These are phyloP conservation scores for Asterochloris sp. DNA, from an alignment of 139 green algal genomes.

Conservation along the genomic window DNA sequence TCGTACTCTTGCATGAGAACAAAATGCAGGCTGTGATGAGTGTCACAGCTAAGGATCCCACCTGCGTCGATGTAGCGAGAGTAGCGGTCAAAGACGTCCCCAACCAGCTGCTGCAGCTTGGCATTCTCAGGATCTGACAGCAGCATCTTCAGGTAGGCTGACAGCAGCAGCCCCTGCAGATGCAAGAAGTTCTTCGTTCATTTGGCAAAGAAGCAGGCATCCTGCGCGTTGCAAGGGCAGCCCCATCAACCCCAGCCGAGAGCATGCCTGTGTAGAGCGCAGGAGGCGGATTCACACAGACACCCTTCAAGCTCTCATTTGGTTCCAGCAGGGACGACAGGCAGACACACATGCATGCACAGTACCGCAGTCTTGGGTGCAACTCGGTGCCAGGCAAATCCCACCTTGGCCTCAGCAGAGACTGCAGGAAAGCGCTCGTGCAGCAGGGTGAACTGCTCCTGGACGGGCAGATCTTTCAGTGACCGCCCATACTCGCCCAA, in stretches of 20 bases:
- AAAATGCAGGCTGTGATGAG: too few species aligned
- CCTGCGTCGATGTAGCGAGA: slow-evolving; percentile 52
- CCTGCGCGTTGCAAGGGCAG: too few species aligned
- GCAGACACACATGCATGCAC: neutral
- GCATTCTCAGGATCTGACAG: slow-evolving; percentile 51
- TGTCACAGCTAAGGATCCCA: too few species aligned
- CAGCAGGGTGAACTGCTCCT: slow-evolving; percentile 81
- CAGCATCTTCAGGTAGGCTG: slow-evolving; percentile 65
- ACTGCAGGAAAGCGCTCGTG: slow-evolving; percentile 64
- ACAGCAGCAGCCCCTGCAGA: slow-evolving; percentile 77
- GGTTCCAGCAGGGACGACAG: neutral
- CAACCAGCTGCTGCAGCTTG: slow-evolving; percentile 48
- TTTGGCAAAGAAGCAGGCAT: too few species aligned
- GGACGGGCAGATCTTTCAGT: slow-evolving; percentile 40
- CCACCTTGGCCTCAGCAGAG: slow-evolving; percentile 51
- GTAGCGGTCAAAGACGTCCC: slow-evolving; percentile 60
- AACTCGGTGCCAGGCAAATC: neutral
- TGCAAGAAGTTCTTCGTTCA: neutral
- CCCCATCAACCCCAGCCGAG: too few species aligned
- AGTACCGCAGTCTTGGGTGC: too few species aligned
- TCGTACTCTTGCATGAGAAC: too few species aligned
- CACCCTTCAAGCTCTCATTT: neutral
- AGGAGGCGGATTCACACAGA: neutral
- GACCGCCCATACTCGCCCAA: slow-evolving; percentile 88
- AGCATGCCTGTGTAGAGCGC: neutral